phyloP scores from a whole-genome alignment of 164 flowering plant species.

The Litsea cubeba region DNA sequence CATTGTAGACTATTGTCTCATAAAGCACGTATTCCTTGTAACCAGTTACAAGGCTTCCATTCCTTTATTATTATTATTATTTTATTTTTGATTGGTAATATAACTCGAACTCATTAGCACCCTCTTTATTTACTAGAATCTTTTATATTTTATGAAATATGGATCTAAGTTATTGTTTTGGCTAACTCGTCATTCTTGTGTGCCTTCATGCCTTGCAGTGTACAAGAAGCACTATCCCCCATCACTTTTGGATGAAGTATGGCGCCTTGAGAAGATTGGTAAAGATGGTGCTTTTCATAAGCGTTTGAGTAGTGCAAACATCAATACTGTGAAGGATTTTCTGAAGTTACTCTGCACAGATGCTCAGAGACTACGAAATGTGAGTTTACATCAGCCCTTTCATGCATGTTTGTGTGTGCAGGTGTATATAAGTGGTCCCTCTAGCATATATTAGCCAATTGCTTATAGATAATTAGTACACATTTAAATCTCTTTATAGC shows the following conservation, averaged over 20 bases:
- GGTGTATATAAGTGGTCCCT: too few species aligned
- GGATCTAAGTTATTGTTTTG: neutral
- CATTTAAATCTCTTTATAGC: neutral
- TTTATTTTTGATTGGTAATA: too few species aligned
- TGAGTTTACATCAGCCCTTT: slow-evolving; percentile 14
- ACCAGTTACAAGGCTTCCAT: too few species aligned
- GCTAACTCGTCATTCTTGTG: neutral
- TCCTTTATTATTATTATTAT: too few species aligned
- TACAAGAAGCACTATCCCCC: slow-evolving; percentile 86
- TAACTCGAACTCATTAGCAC: too few species aligned
- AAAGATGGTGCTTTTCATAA: slow-evolving; percentile 83
- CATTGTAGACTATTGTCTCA: too few species aligned
- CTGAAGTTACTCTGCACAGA: slow-evolving; percentile 43
- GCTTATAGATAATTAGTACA: neutral
- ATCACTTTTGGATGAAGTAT: slow-evolving; percentile 65
- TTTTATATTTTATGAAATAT: neutral
- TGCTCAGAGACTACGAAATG: slow-evolving; percentile 52
- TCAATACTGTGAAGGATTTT: slow-evolving; percentile 62
- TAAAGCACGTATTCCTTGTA: too few species aligned
- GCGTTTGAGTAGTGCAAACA: slow-evolving; percentile 41
- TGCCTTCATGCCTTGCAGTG: slow-evolving; percentile 35
- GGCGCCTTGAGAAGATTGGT: slow-evolving; percentile 86
- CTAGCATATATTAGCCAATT: neutral
- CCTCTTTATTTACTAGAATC: too few species aligned
- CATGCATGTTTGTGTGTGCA: neutral